A percentile compares a stretch with the other conserved stretches of the same genome.
phyloP scores from a whole-genome alignment of 2,329 filamentous ascomycete species.

The Hypomyces perniciosus region DNA sequence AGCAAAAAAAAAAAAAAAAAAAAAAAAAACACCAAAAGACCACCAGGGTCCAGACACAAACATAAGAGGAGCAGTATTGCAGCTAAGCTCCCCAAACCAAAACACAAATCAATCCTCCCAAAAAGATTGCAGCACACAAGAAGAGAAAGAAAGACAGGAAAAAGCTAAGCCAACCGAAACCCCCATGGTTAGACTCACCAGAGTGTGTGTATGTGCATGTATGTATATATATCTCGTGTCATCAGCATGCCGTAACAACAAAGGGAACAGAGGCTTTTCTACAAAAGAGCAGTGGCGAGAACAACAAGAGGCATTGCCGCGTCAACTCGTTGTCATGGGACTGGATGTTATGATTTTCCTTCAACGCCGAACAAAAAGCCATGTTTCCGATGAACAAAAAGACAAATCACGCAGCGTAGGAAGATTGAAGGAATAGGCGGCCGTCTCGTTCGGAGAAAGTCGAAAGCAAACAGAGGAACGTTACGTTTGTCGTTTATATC shows the following conservation, averaged over 20 bases:
- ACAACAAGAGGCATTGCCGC: background rate
- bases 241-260: background rate
- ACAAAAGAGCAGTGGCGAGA: background rate
- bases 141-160: no score
- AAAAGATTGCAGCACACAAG: no score
- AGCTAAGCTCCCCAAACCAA: no score
- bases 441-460: no score
- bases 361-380: background rate
- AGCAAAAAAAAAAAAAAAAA: background rate
- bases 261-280: background rate
- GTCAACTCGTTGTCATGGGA: background rate
- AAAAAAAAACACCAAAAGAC: background rate
- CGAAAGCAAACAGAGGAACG: no score
- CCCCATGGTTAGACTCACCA: no score
- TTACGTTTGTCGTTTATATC: constrained; percentile 25
- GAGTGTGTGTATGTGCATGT: no score
- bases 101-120: no score
- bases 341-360: background rate
- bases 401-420: background rate
- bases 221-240: background rate
- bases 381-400: background rate
- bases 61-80: no score
- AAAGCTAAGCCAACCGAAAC: no score
- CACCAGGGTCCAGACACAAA: constrained; percentile 5
- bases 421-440: background rate